Evolutionary conservation across 257 asterid species (phyloP).

Genomic region (Orobanche coerulescens): DNA sequence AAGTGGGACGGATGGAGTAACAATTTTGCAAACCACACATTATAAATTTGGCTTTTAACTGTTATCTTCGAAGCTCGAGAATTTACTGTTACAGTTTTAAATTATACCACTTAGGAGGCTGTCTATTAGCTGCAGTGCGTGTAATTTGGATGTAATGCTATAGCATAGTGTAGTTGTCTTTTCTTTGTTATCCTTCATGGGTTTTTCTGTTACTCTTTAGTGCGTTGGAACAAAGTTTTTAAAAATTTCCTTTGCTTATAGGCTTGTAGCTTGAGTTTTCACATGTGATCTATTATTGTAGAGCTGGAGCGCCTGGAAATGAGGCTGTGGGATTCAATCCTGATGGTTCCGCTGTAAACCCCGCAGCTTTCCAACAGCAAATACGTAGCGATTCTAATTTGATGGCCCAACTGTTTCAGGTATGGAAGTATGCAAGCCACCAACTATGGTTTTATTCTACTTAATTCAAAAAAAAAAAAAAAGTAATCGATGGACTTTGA

Average conservation of each 20-base stretch:
- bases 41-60: not conserved
- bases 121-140: not conserved
- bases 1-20: too few species aligned
- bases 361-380: constrained; percentile 91
- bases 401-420: constrained; percentile 93
- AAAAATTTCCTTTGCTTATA: constrained; percentile 13
- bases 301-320: constrained; percentile 46
- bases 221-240: not conserved
- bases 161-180: constrained; percentile 7
- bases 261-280: constrained; percentile 4
- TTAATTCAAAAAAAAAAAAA: constrained; percentile 6
- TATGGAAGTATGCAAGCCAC: constrained; percentile 20
- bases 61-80: not conserved
- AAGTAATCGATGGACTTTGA: not conserved
- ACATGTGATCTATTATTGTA: constrained; percentile 23
- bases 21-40: not conserved
- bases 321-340: constrained; percentile 53
- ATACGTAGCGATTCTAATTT: constrained; percentile 69
- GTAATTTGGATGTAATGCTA: constrained; percentile 10
- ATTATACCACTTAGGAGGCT: not conserved
- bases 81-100: not conserved
- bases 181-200: not conserved
- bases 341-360: constrained; percentile 91
- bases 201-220: not conserved
- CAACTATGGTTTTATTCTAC: not conserved